Evolutionary conservation across 2,329 filamentous ascomycete species (phyloP).

Genomic region (Diplodia mutila): DNA sequence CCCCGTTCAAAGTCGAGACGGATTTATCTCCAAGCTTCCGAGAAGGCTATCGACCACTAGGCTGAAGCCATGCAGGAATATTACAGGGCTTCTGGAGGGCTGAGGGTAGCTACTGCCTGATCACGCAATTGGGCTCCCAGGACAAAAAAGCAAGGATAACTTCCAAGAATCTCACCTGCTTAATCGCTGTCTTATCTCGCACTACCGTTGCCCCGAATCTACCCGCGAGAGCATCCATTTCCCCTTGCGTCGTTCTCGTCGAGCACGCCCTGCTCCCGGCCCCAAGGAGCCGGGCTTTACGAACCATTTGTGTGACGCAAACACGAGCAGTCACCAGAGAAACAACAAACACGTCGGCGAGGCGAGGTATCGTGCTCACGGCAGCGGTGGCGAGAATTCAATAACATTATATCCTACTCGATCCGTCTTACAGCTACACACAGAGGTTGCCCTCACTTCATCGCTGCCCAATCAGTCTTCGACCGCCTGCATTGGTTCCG

Average conservation of each 20-base stretch:
- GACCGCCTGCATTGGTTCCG: neutral
- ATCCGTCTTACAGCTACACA: neutral
- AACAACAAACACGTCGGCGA: neutral
- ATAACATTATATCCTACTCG: slow-evolving; percentile 1
- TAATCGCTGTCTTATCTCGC: slow-evolving; percentile 3
- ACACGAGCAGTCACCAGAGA: neutral
- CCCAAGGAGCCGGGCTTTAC: neutral
- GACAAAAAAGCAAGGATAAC: neutral
- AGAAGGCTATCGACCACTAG: neutral
- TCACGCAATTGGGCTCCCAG: slow-evolving; percentile 7
- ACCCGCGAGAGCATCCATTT: too few relatives aligned
- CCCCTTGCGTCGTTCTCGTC: neutral
- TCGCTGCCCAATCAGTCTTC: slow-evolving; percentile 1
- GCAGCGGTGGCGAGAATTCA: neutral
- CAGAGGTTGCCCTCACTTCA: neutral
- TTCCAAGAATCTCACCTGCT: neutral
- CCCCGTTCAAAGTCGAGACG: neutral
- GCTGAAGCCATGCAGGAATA: neutral
- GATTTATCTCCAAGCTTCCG: neutral
- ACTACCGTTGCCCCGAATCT: neutral
- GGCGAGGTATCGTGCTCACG: neutral
- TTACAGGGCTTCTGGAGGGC: neutral
- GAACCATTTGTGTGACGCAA: neutral
- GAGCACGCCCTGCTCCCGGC: neutral
- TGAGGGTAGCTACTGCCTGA: slow-evolving; percentile 1